These are phyloP conservation scores for Hymenoscyphus linearis DNA, from an alignment of 2,329 filamentous ascomycete genomes.

Conservation along the genomic window DNA sequence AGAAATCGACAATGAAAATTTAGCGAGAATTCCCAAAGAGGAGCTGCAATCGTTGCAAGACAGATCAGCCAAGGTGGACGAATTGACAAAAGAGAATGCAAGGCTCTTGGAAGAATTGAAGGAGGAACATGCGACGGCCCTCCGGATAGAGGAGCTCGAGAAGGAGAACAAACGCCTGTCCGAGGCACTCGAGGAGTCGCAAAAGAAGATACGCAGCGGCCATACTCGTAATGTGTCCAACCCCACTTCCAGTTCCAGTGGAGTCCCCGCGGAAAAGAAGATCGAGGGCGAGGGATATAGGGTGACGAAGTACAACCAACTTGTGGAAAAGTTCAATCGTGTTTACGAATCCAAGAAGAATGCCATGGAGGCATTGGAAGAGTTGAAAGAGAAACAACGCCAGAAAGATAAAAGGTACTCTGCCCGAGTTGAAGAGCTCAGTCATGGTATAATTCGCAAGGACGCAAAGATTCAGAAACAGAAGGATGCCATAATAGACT, in stretches of 20 bases:
- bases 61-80: constrained; percentile 11
- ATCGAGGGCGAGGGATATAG: constrained; percentile 6
- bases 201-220: constrained; percentile 1
- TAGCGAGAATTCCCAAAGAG: constrained; percentile 12
- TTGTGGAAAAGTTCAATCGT: constrained; percentile 11
- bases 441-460: constrained; percentile 13
- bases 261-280: constrained; percentile 9
- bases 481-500: constrained; percentile 12
- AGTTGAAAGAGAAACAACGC: constrained; percentile 11
- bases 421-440: neutral
- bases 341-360: constrained; percentile 21
- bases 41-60: constrained; percentile 16
- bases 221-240: neutral
- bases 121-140: constrained; percentile 10
- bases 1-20: constrained; percentile 21
- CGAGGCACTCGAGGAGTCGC: constrained; percentile 13
- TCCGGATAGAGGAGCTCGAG: constrained; percentile 18
- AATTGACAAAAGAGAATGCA: constrained; percentile 15
- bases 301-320: neutral
- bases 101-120: constrained; percentile 20
- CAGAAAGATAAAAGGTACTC: constrained; percentile 13
- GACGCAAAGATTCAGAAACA: constrained; percentile 17
- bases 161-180: constrained; percentile 24
- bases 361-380: constrained; percentile 12
- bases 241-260: constrained; percentile 5